These are phyloP conservation scores for Tuber umbilicatum DNA, from an alignment of 495 filamentous ascomycete species.

Conservation along the genomic window DNA sequence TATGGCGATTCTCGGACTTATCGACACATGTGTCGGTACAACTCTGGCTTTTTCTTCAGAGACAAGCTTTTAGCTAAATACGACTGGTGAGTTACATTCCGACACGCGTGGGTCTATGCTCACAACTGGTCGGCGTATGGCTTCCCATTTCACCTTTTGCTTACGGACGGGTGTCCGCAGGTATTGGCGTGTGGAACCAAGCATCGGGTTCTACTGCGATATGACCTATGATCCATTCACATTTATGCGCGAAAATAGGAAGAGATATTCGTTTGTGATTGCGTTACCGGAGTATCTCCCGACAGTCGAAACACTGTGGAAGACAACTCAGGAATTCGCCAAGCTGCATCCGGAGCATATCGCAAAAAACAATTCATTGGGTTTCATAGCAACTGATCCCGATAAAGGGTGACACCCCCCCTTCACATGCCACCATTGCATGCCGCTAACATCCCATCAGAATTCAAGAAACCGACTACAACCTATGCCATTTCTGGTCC, in stretches of 20 bases:
- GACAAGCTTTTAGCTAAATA: constrained; percentile 79
- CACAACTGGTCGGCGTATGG: neutral
- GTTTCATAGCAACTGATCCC: constrained; percentile 48
- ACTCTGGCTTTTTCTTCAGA: constrained; percentile 94
- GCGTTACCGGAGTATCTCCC: constrained; percentile 48
- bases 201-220: constrained; percentile 51
- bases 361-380: constrained; percentile 46
- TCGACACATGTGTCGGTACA: constrained; percentile 99
- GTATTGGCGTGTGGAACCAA: constrained; percentile 55
- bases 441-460: constrained; percentile 39
- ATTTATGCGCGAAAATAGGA: constrained; percentile 50
- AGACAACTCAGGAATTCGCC: constrained; percentile 36
- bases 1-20: constrained; percentile 84
- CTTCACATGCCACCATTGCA: constrained; percentile 45
- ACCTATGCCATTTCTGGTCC: constrained; percentile 54
- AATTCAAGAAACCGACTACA: constrained; percentile 46
- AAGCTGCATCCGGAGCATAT: constrained; percentile 38
- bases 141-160: neutral
- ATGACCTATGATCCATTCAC: constrained; percentile 54
- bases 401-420: constrained; percentile 41
- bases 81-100: constrained; percentile 94
- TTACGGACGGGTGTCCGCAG: constrained; percentile 30
- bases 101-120: neutral
- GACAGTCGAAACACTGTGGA: constrained; percentile 41
- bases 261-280: constrained; percentile 52